Percentiles rank a stretch among this genome's conserved stretches.
These are phyloP conservation scores for Neofusicoccum cordaticola DNA, from an alignment of 2,329 filamentous ascomycete genomes.

Conservation along the genomic window DNA sequence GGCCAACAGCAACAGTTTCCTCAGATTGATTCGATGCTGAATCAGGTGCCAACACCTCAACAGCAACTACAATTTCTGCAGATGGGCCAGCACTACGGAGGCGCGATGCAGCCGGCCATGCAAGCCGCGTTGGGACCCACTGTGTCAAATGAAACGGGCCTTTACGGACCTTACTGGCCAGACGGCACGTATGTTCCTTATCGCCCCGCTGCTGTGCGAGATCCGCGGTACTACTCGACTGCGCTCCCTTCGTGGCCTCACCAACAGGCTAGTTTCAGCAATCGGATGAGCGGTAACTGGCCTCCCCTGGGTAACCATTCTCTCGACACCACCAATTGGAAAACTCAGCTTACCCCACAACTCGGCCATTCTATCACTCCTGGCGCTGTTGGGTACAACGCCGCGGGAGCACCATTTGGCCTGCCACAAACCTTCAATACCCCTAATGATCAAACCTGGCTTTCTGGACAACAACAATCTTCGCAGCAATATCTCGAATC, in stretches of 20 bases:
- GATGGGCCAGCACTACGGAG: constrained; percentile 33
- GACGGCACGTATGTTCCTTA: constrained; percentile 42
- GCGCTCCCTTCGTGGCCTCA: constrained; percentile 31
- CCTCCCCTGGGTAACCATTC: constrained; percentile 26
- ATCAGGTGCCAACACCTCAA: constrained; percentile 59
- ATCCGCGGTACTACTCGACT: constrained; percentile 37
- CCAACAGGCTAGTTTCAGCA: constrained; percentile 28
- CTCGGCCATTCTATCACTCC: background rate
- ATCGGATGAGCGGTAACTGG: constrained; percentile 17
- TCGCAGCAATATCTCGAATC: constrained; percentile 1
- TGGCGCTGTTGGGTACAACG: constrained; percentile 9
- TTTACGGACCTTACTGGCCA: constrained; percentile 42
- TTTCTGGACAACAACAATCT: constrained; percentile 10
- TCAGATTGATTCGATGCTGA: constrained; percentile 60
- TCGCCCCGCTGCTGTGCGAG: constrained; percentile 39
- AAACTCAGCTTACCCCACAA: background rate
- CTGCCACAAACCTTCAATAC: background rate
- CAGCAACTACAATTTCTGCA: constrained; percentile 51
- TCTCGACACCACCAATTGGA: constrained; percentile 1
- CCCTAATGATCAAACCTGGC: constrained; percentile 6
- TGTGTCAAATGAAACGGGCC: constrained; percentile 40
- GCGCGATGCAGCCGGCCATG: constrained; percentile 32
- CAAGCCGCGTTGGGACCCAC: constrained; percentile 38
- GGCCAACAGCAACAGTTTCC: constrained; percentile 44
- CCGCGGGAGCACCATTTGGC: background rate